phyloP scores from a whole-genome alignment of 2,329 filamentous ascomycete genomes.

The Alternaria sp. region DNA sequence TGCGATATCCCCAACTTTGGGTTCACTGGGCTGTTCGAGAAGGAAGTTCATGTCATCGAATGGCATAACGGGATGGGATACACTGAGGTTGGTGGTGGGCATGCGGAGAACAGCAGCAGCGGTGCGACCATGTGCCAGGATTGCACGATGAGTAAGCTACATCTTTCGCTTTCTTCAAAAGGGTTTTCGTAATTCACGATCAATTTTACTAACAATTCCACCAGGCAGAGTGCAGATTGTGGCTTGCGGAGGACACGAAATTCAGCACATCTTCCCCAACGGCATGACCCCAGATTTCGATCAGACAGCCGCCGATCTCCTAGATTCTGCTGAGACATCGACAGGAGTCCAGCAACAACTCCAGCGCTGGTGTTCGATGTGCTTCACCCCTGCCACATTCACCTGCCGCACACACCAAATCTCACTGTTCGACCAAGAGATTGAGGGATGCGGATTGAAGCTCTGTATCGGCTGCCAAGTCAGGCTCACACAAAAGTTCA shows the following conservation, averaged over 20 bases:
- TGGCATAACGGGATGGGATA: constrained; percentile 46
- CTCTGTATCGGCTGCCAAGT: constrained; percentile 31
- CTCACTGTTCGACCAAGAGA: constrained; percentile 4
- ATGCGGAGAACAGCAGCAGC: constrained; percentile 34
- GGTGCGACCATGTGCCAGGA: constrained; percentile 33
- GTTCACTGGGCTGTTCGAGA: constrained; percentile 48
- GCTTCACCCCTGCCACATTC: constrained; percentile 31
- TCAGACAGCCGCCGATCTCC: constrained; percentile 15
- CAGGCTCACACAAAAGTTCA: constrained; percentile 13
- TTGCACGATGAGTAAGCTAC: constrained; percentile 21
- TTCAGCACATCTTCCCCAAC: constrained; percentile 9
- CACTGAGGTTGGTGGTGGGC: constrained; percentile 49
- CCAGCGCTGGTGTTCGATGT: constrained; percentile 40
- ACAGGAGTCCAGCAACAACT: constrained; percentile 22
- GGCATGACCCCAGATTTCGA: constrained; percentile 9
- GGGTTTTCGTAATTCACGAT: not conserved
- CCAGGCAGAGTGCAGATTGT: constrained; percentile 29
- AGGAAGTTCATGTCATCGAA: constrained; percentile 44
- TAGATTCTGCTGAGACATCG: constrained; percentile 8
- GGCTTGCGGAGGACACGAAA: constrained; percentile 23
- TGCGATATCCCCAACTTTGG: constrained; percentile 51
- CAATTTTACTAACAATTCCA: not conserved
- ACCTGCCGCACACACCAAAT: constrained; percentile 18
- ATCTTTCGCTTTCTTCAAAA: accelerated
- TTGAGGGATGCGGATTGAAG: constrained; percentile 35